Evolutionary conservation across 257 asterid genomes (phyloP).

Genomic region (Primulina huaijiensis): DNA sequence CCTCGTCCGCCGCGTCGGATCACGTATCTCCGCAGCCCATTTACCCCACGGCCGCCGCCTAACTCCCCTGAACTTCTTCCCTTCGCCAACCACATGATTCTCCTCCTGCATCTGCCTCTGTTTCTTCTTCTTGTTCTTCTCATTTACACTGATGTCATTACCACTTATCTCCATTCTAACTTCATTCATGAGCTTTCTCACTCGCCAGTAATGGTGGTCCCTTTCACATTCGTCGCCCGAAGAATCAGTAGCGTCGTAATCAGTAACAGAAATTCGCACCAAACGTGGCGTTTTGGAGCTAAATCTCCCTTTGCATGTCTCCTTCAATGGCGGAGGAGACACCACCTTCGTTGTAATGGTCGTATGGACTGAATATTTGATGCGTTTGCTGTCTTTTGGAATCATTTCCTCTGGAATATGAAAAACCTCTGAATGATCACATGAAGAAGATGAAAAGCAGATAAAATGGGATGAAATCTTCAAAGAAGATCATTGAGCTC

Average conservation of each 20-base stretch:
- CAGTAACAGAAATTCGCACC: constrained; percentile 53
- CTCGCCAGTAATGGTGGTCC: constrained; percentile 17
- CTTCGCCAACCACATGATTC: background rate
- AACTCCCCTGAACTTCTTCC: constrained; percentile 66
- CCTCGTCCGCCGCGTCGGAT: constrained; percentile 46
- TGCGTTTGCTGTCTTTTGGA: constrained; percentile 1
- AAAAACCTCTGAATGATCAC: background rate
- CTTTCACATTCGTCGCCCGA: constrained; percentile 43
- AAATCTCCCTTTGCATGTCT: background rate
- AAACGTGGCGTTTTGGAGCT: constrained; percentile 34
- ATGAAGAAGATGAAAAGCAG: background rate
- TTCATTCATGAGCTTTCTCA: constrained; percentile 47
- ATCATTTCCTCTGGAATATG: constrained; percentile 15
- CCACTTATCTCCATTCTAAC: constrained; percentile 34
- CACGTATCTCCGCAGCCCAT: constrained; percentile 88
- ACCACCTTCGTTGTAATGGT: constrained; percentile 30
- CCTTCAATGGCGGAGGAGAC: background rate
- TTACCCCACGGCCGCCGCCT: constrained; percentile 84
- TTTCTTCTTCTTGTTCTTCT: constrained; percentile 21
- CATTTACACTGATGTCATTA: background rate
- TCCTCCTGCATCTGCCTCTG: background rate
- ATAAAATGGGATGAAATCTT: background rate
- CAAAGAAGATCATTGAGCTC: background rate
- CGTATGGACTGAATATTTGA: constrained; percentile 29
- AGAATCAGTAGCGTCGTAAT: constrained; percentile 75